These are phyloP conservation scores for Fusarium incarnatum DNA, from an alignment of 2,329 filamentous ascomycete genomes.

Conservation along the genomic window DNA sequence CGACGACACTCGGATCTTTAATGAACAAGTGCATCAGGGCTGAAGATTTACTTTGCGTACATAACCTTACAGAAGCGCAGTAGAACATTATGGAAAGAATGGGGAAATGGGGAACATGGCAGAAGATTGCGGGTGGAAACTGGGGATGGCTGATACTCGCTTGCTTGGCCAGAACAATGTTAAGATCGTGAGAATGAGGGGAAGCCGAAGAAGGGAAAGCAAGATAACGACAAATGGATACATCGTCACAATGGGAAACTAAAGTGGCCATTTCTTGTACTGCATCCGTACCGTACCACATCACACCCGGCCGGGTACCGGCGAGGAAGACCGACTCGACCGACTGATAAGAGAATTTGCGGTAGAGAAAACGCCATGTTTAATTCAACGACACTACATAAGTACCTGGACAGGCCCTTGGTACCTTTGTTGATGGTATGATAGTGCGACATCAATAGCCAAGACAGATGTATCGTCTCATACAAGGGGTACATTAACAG, in stretches of 20 bases:
- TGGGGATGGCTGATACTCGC: constrained; percentile 24
- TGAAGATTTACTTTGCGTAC: constrained; percentile 11
- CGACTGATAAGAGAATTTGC: constrained; percentile 43
- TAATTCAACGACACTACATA: constrained; percentile 28
- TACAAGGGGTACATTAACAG: constrained; percentile 26
- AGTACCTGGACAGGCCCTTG: constrained; percentile 20
- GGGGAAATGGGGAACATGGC: constrained; percentile 37
- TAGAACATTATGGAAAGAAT: constrained; percentile 38
- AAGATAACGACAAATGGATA: constrained; percentile 42
- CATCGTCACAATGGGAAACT: constrained; percentile 39
- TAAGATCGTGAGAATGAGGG: constrained; percentile 25
- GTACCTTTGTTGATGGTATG: constrained; percentile 23
- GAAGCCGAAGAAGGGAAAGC: constrained; percentile 17
- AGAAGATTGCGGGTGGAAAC: constrained; percentile 34
- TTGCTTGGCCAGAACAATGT: constrained; percentile 8
- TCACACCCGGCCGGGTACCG: constrained; percentile 20
- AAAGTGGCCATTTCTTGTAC: constrained; percentile 22
- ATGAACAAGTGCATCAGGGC: constrained; percentile 2
- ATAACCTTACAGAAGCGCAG: constrained; percentile 8
- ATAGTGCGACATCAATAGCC: constrained; percentile 5
- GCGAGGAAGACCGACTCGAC: constrained; percentile 32
- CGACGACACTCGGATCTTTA: constrained; percentile 1
- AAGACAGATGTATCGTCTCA: constrained; percentile 29
- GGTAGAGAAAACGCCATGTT: constrained; percentile 34
- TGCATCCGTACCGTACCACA: background rate